Evolutionary conservation across 208 protist genomes (phyloP).

Genomic region (Trypanosoma mega): DNA sequence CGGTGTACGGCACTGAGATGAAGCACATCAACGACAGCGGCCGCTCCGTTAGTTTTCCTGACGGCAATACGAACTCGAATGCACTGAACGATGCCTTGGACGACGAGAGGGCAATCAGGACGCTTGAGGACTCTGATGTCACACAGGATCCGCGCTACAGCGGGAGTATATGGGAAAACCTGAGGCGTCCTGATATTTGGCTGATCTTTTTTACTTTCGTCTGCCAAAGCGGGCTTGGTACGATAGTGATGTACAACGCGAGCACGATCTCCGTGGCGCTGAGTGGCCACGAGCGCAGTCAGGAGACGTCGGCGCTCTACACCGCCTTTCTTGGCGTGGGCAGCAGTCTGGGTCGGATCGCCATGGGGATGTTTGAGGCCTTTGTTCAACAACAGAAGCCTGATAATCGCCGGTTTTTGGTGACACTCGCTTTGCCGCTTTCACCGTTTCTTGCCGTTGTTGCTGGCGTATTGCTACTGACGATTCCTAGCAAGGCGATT

Average conservation of each 20-base stretch:
- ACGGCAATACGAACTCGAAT: not conserved
- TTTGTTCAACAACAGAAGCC: slow-evolving; percentile 57
- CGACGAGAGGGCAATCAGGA: not conserved
- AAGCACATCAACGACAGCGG: not conserved
- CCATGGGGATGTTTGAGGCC: slow-evolving; percentile 64
- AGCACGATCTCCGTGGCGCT: slow-evolving; percentile 63
- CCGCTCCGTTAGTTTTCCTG: not conserved
- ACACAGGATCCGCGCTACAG: slow-evolving; percentile 55
- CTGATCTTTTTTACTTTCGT: slow-evolving; percentile 53
- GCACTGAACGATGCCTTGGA: slow-evolving; percentile 6
- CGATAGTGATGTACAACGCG: slow-evolving; percentile 63
- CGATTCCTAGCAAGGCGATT: slow-evolving; percentile 52
- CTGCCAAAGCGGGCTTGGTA: slow-evolving; percentile 49
- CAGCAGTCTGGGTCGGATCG: slow-evolving; percentile 51
- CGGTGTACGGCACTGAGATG: not conserved
- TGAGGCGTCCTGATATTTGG: slow-evolving; percentile 44
- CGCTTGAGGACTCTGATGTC: not conserved
- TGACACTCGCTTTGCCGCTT: slow-evolving; percentile 49
- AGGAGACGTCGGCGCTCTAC: slow-evolving; percentile 49
- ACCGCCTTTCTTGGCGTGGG: slow-evolving; percentile 64
- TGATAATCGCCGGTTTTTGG: slow-evolving; percentile 39
- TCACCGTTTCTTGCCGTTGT: slow-evolving; percentile 50
- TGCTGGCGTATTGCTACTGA: slow-evolving; percentile 54
- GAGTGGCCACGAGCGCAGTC: slow-evolving; percentile 40
- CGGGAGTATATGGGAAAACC: slow-evolving; percentile 37